Conservation (phyloP, 306 rosid genomes). For the Casuarina cunninghamiana region DNA sequence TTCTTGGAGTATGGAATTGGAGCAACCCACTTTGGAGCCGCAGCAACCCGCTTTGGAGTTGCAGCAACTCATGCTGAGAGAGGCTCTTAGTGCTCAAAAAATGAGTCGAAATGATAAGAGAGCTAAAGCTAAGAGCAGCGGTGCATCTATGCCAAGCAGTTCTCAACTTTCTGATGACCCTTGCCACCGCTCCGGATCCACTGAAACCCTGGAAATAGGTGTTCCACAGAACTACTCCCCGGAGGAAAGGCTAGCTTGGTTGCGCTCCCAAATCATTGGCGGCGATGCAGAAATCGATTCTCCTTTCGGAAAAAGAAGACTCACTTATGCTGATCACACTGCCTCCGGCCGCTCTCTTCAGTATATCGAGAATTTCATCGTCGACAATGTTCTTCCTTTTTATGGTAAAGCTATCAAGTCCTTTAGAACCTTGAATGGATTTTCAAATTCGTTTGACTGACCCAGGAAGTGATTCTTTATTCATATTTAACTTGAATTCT, state of each 20-base stretch:
- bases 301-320: slow-evolving; percentile 55
- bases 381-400: slow-evolving; percentile 66
- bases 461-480: too few relatives aligned
- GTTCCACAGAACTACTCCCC: slow-evolving; percentile 22
- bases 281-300: slow-evolving; percentile 47
- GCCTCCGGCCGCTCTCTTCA: slow-evolving; percentile 77
- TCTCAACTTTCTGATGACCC: slow-evolving; percentile 18
- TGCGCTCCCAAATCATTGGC: slow-evolving; percentile 65
- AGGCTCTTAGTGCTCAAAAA: neutral
- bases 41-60: too few relatives aligned
- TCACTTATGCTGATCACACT: slow-evolving; percentile 84
- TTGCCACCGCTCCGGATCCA: slow-evolving; percentile 25
- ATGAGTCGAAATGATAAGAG: neutral
- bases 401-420: slow-evolving; percentile 46
- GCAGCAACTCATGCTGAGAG: slow-evolving; percentile 10
- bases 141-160: neutral
- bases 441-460: too few relatives aligned
- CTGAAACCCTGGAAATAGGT: slow-evolving; percentile 29
- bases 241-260: slow-evolving; percentile 50
- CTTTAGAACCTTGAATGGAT: too few relatives aligned
- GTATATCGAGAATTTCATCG: slow-evolving; percentile 60
- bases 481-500: too few relatives aligned
- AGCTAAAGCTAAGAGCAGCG: neutral
- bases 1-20: neutral
- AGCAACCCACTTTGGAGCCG: neutral